Evolutionary conservation across 208 protist genomes (phyloP), one percentile per base, ranked within the genome.

Genomic region (Histomonas meleagridis): DNA sequence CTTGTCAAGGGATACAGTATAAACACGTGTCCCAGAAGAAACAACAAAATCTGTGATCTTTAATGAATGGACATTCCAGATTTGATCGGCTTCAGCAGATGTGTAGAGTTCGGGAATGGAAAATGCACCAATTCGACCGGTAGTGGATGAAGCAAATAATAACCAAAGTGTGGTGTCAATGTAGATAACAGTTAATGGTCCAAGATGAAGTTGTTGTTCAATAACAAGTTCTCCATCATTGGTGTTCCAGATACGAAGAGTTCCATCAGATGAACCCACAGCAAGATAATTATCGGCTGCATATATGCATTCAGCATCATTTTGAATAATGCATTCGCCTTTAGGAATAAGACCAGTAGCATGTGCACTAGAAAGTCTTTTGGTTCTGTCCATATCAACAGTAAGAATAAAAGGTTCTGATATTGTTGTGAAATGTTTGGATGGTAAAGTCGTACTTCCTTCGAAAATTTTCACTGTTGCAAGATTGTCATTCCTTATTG

Each of bases 171-270:
- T 51, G 32, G 76, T 86, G 55, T 86, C 46, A 16, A 86, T 55
- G 32, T 43, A 46, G 16, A 86, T 1, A 38, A 43, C 43, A 26
- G 76, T 38, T 51, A 86, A 51, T 46, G 76, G 76, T 9, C 76
- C 76, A 49, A 86, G 38, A 55, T 86, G 46, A 43, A 86, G 43
- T n/a, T 86, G 40, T 55, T 86, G 46, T n/a, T 86, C 43, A 9
- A 86, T 51, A 55, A 86, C 76, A 38, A 86, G 26, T 48, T 86
- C 76, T 18, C 76, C 76, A 55, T 86, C 76, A 86, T 12, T 32
- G 7, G 32, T 35, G 32, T 28, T 32, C 76, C 76, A 86, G 10
- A 86, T 21, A 16, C 38, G 7, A 40, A 86, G 14, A 55, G 21
- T 86, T 18, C 76, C 76, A 55, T 86, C 76, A 51, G 23, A 18